phyloP scores from a whole-genome alignment of 2,329 filamentous ascomycete genomes.

The Arthrinium phaeospermum region DNA sequence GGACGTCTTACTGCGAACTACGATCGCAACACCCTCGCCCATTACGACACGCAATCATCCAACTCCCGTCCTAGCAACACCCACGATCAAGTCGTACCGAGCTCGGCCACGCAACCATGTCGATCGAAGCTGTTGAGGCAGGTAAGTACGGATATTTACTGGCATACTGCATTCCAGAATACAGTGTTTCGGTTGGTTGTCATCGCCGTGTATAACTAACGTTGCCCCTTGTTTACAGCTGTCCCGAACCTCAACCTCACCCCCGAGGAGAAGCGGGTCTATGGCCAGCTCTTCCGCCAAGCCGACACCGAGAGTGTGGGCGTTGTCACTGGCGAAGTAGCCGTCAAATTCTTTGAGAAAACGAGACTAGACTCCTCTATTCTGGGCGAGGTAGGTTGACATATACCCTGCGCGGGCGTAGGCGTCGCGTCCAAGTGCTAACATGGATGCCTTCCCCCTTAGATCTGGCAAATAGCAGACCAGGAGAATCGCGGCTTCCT shows the following conservation, averaged over 20 bases:
- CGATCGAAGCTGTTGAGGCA: conserved; percentile 16
- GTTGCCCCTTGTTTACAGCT: conserved; percentile 41
- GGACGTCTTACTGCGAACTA: neutral
- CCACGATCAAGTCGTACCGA: neutral
- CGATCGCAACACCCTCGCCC: neutral
- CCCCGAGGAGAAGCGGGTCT: conserved; percentile 90
- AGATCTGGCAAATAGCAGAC: conserved; percentile 99
- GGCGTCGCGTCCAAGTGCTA: conserved; percentile 27
- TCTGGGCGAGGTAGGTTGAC: conserved; percentile 76
- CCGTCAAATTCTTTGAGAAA: conserved; percentile 97
- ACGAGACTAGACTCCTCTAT: conserved; percentile 85
- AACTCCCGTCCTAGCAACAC: neutral
- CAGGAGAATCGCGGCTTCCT: conserved; percentile 94
- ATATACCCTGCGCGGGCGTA: neutral
- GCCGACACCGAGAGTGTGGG: conserved; percentile 91
- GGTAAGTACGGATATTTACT: conserved; percentile 7
- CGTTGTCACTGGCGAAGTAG: conserved; percentile 93
- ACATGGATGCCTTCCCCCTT: conserved; percentile 33
- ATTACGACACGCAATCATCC: neutral
- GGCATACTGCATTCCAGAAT: neutral
- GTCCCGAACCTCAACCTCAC: conserved; percentile 81
- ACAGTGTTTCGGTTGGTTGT: neutral
- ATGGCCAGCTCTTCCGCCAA: conserved; percentile 89
- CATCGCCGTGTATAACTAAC: neutral
- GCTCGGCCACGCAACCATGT: conserved; percentile 21